phyloP scores from a whole-genome alignment of 345 rosid species.

The Corymbia maculata region DNA sequence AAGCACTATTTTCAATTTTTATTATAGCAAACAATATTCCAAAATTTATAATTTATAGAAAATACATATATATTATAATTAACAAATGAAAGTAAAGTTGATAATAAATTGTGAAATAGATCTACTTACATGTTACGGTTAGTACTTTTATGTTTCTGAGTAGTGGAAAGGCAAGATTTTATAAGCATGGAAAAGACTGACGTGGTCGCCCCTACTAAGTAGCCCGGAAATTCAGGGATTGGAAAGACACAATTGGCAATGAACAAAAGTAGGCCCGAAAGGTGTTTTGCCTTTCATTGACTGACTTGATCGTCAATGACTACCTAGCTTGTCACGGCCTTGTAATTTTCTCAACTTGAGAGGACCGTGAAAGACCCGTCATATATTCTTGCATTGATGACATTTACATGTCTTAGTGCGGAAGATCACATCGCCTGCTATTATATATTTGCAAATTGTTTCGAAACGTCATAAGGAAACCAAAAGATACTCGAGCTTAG shows the following conservation, averaged over 20 bases:
- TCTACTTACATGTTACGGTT: not conserved
- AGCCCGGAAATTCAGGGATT: not conserved
- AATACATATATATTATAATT: rapidly evolving
- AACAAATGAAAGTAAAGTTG: not conserved
- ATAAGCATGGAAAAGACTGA: rapidly evolving
- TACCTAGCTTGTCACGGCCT: rapidly evolving
- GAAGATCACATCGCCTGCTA: rapidly evolving
- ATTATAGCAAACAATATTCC: too few species aligned
- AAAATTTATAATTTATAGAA: rapidly evolving
- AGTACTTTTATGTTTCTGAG: rapidly evolving
- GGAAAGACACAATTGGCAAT: not conserved
- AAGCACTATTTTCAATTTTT: too few species aligned
- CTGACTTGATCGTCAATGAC: rapidly evolving
- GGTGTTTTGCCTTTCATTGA: not conserved
- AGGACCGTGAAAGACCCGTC: not conserved
- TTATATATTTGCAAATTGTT: rapidly evolving
- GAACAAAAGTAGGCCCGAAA: not conserved
- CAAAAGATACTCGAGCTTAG: rapidly evolving
- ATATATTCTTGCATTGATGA: rapidly evolving
- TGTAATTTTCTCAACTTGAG: not conserved
- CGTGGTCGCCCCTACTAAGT: rapidly evolving
- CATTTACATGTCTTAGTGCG: not conserved
- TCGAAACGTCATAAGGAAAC: rapidly evolving
- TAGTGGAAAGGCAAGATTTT: not conserved
- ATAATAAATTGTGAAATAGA: rapidly evolving